Percentiles rank a stretch among this genome's conserved stretches.
phyloP scores from a whole-genome alignment of 139 green algal species.

The Ostreobium quekettii region DNA sequence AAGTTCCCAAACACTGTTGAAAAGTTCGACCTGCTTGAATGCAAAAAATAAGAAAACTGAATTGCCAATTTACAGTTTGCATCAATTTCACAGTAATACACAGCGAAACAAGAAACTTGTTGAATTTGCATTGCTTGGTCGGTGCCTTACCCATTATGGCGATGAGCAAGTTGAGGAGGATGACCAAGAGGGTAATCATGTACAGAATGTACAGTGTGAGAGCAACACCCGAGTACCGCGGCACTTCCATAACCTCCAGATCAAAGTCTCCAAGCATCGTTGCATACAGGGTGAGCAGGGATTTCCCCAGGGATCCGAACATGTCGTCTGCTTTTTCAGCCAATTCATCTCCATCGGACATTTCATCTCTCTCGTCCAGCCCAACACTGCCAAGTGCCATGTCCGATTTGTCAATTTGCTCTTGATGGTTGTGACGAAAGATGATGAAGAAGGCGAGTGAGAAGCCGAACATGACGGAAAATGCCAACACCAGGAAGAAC shows the following conservation, averaged over 20 bases:
- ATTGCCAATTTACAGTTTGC: too few species aligned
- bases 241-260: background rate
- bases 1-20: too few species aligned
- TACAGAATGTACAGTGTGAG: constrained; percentile 15
- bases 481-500: constrained; percentile 12
- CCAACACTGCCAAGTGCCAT: background rate
- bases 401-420: background rate
- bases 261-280: constrained; percentile 15
- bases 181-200: constrained; percentile 15
- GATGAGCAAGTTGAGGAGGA: constrained; percentile 16
- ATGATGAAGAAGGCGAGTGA: constrained; percentile 14
- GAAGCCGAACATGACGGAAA: constrained; percentile 18
- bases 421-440: background rate
- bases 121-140: too few species aligned
- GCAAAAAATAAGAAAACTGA: too few species aligned
- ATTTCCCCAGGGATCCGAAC: background rate
- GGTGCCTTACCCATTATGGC: constrained; percentile 17
- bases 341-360: too few species aligned
- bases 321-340: background rate
- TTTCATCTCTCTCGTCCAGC: background rate
- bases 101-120: too few species aligned
- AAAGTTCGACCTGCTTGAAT: too few species aligned
- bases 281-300: background rate
- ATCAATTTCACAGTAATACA: too few species aligned
- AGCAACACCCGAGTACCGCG: background rate